A percentile compares a stretch with the other conserved stretches of the same genome.
Evolutionary conservation across 192 early-diverging fungal genomes (phyloP).

Genomic region (Coemansia biformis): DNA sequence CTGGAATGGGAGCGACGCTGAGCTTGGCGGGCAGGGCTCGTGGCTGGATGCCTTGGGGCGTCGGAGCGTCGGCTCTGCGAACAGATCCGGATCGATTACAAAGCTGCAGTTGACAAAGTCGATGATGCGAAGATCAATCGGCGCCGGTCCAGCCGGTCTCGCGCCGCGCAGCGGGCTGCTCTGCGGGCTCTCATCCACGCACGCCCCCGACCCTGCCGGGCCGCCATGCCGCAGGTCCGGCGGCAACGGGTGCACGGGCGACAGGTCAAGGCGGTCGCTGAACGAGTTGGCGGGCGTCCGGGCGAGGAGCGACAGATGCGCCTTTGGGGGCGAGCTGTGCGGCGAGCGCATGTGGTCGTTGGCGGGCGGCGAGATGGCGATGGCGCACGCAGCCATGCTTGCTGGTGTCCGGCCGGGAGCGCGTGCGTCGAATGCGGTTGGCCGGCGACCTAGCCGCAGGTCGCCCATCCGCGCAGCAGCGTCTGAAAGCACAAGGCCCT

Average conservation of each 20-base stretch:
- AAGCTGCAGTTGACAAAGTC: slow-evolving; percentile 92
- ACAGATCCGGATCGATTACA: slow-evolving; percentile 52
- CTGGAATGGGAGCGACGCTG: too few species aligned
- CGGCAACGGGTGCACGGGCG: not conserved
- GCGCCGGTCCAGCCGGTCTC: slow-evolving; percentile 5
- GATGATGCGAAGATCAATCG: slow-evolving; percentile 86
- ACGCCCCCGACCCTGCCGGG: too few species aligned
- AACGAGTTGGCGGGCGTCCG: slow-evolving; percentile 9
- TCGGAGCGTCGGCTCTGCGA: slow-evolving; percentile 34
- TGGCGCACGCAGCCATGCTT: not conserved
- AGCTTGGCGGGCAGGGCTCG: slow-evolving; percentile 26
- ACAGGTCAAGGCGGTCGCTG: slow-evolving; percentile 9
- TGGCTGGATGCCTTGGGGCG: slow-evolving; percentile 43
- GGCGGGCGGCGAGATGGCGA: slow-evolving; percentile 1
- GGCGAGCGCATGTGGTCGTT: not conserved
- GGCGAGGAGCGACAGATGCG: slow-evolving; percentile 4
- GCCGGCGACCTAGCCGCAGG: slow-evolving; percentile 7
- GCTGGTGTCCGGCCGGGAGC: slow-evolving; percentile 1
- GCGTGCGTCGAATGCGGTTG: slow-evolving; percentile 9
- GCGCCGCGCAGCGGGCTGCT: not conserved
- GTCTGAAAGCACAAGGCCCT: slow-evolving; percentile 17
- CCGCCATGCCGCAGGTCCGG: not conserved
- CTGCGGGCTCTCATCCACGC: not conserved
- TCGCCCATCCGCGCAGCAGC: not conserved
- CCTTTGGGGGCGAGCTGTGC: slow-evolving; percentile 16